Conservation (phyloP, 805 yeast species). For the Candida sonorensis region DNA sequence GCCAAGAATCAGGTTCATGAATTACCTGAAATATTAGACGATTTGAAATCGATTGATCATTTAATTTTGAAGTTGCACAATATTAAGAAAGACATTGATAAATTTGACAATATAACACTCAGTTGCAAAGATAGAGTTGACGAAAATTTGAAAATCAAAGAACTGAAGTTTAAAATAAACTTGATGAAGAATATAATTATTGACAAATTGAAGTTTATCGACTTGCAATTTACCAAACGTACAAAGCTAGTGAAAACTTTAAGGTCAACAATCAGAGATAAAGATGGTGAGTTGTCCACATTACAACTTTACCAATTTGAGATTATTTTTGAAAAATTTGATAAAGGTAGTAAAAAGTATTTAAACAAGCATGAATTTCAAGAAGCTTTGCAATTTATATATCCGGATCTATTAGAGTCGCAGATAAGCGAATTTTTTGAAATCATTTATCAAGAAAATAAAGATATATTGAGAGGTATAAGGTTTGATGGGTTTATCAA, state of each 20-base stretch:
- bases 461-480: slow-evolving; percentile 21
- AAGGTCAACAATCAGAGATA: slow-evolving; percentile 4
- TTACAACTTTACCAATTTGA: slow-evolving; percentile 33
- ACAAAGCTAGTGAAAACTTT: slow-evolving; percentile 16
- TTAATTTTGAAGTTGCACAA: slow-evolving; percentile 20
- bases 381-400: slow-evolving; percentile 35
- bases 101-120: slow-evolving; percentile 1
- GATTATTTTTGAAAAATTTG: slow-evolving; percentile 35
- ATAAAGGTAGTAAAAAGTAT: slow-evolving; percentile 28
- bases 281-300: slow-evolving; percentile 2
- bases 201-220: slow-evolving; percentile 35
- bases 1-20: slow-evolving; percentile 31
- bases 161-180: slow-evolving; percentile 30
- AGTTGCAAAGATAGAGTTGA: slow-evolving; percentile 1
- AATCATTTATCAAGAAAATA: slow-evolving; percentile 16
- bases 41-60: slow-evolving; percentile 28
- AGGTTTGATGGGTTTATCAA: slow-evolving; percentile 19
- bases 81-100: slow-evolving; percentile 8
- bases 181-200: slow-evolving; percentile 31
- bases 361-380: slow-evolving; percentile 36
- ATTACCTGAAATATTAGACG: slow-evolving; percentile 28
- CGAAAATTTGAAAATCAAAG: slow-evolving; percentile 22
- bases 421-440: slow-evolving; percentile 35
- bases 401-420: slow-evolving; percentile 28
- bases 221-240: slow-evolving; percentile 28